Evolutionary conservation across 73 alveolate species (phyloP).

Genomic region (Paraurostyla sp.): DNA sequence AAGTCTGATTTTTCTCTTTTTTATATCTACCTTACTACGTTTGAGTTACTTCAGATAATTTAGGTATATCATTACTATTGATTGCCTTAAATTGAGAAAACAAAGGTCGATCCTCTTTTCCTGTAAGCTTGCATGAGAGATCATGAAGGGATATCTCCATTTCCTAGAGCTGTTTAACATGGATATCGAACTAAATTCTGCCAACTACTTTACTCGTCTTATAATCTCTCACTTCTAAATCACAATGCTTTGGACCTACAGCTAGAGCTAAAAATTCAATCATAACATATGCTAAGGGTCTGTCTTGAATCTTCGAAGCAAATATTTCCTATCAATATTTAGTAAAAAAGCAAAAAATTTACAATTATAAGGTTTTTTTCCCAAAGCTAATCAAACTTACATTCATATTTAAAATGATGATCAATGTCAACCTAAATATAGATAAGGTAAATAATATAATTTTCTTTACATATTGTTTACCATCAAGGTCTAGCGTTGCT

Average conservation of each 20-base stretch:
- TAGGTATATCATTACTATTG: background rate
- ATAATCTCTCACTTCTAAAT: background rate
- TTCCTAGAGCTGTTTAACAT: background rate
- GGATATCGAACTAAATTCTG: conserved; percentile 9
- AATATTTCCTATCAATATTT: background rate
- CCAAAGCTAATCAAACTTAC: background rate
- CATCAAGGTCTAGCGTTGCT: background rate
- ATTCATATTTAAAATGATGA: background rate
- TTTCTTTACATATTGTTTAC: background rate
- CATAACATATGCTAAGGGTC: background rate
- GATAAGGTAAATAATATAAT: background rate
- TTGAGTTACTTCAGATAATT: conserved; percentile 17
- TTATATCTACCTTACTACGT: conserved; percentile 8
- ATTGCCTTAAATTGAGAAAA: conserved; percentile 27
- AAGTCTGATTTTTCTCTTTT: conserved; percentile 38
- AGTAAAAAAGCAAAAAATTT: background rate
- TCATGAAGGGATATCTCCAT: conserved; percentile 2
- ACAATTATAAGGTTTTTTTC: background rate
- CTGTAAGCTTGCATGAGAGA: conserved; percentile 15
- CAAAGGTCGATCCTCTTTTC: conserved; percentile 32
- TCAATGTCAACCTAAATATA: background rate
- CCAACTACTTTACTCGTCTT: conserved; percentile 11
- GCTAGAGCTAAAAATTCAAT: conserved; percentile 43
- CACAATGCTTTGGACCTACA: conserved; percentile 50
- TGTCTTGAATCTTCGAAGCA: background rate